These are phyloP conservation scores for Fomes fomentarius DNA, from an alignment of 1,284 basidiomycete genomes.

Conservation along the genomic window DNA sequence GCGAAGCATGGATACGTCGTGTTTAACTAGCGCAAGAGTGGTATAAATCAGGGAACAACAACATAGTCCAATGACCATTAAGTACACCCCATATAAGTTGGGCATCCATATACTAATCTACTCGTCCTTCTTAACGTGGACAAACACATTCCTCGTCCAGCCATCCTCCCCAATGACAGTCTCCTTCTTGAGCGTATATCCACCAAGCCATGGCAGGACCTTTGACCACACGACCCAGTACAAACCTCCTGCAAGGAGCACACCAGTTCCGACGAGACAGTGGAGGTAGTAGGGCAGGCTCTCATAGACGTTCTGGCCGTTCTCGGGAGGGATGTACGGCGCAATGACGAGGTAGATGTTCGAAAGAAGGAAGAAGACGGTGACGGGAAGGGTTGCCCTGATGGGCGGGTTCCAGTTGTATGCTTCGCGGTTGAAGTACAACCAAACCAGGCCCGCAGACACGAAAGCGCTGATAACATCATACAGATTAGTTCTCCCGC, in stretches of 20 bases:
- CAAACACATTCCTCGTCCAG: slow-evolving; percentile 16
- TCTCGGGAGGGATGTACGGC: slow-evolving; percentile 57
- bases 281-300: slow-evolving; percentile 66
- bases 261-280: slow-evolving; percentile 45
- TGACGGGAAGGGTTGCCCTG: slow-evolving; percentile 47
- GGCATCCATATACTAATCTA: no score
- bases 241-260: slow-evolving; percentile 51
- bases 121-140: slow-evolving; percentile 7
- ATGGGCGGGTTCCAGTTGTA: slow-evolving; percentile 42
- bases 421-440: slow-evolving; percentile 40
- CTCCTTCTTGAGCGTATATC: slow-evolving; percentile 51
- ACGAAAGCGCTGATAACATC: slow-evolving; percentile 40
- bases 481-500: no score
- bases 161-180: slow-evolving; percentile 53
- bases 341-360: slow-evolving; percentile 59
- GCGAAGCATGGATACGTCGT: no score
- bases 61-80: no score
- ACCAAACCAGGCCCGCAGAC: slow-evolving; percentile 55
- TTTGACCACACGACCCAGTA: slow-evolving; percentile 63
- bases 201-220: slow-evolving; percentile 50
- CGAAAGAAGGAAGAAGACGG: slow-evolving; percentile 55
- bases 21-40: no score
- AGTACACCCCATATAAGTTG: no score
- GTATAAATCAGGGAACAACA: no score
- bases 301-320: slow-evolving; percentile 48